Evolutionary conservation across 768 basidiomycete species (phyloP).

Genomic region (Tephrocybe sp.): DNA sequence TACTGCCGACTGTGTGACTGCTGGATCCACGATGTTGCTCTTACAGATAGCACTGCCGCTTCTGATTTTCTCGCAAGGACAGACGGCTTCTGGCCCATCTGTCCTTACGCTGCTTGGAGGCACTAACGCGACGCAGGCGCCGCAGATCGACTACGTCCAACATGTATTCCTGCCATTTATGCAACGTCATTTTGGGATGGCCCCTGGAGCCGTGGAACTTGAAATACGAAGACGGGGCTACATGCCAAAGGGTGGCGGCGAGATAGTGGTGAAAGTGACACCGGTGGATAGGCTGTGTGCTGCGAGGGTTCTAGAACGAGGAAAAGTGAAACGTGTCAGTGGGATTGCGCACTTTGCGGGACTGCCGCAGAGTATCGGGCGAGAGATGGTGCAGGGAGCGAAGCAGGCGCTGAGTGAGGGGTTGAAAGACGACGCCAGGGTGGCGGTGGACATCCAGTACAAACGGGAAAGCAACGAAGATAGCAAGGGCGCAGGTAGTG

Average conservation of each 20-base stretch:
- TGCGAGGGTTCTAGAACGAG: conserved; percentile 55
- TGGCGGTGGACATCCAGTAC: conserved; percentile 37
- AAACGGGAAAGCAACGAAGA: conserved; percentile 41
- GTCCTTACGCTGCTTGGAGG: conserved; percentile 61
- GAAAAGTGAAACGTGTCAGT: conserved; percentile 43
- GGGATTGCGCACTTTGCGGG: conserved; percentile 69
- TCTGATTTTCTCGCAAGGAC: conserved; percentile 49
- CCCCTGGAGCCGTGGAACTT: conserved; percentile 36
- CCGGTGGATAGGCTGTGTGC: conserved; percentile 33
- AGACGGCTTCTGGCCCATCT: conserved; percentile 28
- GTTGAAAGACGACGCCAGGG: conserved; percentile 7
- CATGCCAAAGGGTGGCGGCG: conserved; percentile 71
- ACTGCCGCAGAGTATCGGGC: conserved; percentile 54
- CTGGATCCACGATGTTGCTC: conserved; percentile 69
- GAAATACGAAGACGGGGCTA: conserved; percentile 61
- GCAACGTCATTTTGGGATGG: conserved; percentile 45
- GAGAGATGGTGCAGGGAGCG: conserved; percentile 57
- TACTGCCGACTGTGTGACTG: conserved; percentile 50
- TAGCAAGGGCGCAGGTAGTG: conserved; percentile 62
- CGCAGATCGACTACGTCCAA: conserved; percentile 73
- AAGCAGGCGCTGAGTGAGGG: conserved; percentile 31
- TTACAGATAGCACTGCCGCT: conserved; percentile 72
- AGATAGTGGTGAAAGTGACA: conserved; percentile 40
- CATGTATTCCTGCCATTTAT: conserved; percentile 71
- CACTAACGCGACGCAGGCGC: conserved; percentile 68